These are phyloP conservation scores for Lanmaoa rubissima DNA, from an alignment of 768 basidiomycete species.

Conservation along the genomic window DNA sequence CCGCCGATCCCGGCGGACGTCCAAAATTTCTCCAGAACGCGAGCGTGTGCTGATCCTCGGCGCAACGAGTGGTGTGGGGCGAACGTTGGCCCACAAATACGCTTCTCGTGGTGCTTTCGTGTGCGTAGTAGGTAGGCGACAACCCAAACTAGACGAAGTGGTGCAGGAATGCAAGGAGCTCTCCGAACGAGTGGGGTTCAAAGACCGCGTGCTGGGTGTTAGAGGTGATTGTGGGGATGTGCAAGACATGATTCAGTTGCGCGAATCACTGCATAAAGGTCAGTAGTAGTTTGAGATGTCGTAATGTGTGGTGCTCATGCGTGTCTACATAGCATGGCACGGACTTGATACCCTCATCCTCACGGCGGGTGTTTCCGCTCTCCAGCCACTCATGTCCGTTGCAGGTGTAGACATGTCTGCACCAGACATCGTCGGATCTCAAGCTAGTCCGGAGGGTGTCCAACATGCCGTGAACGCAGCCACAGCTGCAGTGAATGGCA, in stretches of 20 bases:
- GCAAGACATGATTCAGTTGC: conserved; percentile 63
- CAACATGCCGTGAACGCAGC: conserved; percentile 57
- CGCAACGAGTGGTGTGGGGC: conserved; percentile 81
- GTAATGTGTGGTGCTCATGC: background rate
- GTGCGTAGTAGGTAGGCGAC: conserved; percentile 71
- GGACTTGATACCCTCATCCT: conserved; percentile 84
- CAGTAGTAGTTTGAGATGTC: background rate
- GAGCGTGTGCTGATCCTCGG: conserved; percentile 84
- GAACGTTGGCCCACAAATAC: conserved; percentile 66
- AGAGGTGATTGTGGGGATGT: conserved; percentile 62
- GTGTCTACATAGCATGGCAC: conserved; percentile 56
- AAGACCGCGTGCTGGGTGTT: conserved; percentile 45
- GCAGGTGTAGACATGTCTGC: conserved; percentile 50
- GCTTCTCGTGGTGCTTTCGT: conserved; percentile 71
- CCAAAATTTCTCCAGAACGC: conserved; percentile 37
- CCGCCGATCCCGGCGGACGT: conserved; percentile 28
- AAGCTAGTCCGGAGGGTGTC: conserved; percentile 55
- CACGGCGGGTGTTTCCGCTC: conserved; percentile 79
- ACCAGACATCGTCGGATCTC: conserved; percentile 31
- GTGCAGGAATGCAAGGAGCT: conserved; percentile 52
- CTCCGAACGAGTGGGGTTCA: conserved; percentile 16
- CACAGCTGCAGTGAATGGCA: conserved; percentile 53
- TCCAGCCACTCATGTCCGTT: conserved; percentile 70
- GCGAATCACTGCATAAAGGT: conserved; percentile 57
- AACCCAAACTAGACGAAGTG: conserved; percentile 54